Conservation (phyloP, 2,329 filamentous ascomycete species). For the Colletotrichum sojae region DNA sequence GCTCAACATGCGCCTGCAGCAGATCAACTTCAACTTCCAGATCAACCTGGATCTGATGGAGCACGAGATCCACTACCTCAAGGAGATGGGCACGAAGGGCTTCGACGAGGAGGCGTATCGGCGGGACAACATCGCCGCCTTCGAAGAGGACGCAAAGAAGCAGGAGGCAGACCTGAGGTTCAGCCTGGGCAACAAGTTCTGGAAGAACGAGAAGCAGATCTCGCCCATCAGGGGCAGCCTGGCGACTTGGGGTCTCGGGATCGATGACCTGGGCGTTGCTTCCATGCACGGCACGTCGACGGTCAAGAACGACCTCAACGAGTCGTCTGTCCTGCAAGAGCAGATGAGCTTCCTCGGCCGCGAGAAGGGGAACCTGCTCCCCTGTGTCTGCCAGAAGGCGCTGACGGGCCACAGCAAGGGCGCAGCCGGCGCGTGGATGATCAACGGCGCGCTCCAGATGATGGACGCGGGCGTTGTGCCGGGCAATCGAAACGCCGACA, state of each 20-base stretch:
- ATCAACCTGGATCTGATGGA: conserved; percentile 32
- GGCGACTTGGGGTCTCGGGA: conserved; percentile 52
- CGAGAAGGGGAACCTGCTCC: conserved; percentile 49
- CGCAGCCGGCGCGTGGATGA: conserved; percentile 53
- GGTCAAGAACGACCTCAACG: conserved; percentile 55
- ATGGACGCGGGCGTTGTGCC: conserved; percentile 50
- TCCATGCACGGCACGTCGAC: conserved; percentile 59
- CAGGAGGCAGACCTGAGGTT: conserved; percentile 43
- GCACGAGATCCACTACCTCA: conserved; percentile 5
- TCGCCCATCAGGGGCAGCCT: conserved; percentile 54
- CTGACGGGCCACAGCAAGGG: conserved; percentile 56
- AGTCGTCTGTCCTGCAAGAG: conserved; percentile 51
- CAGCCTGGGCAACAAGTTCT: conserved; percentile 49
- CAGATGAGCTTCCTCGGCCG: conserved; percentile 55
- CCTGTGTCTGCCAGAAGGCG: conserved; percentile 53
- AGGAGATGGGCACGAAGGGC: conserved; percentile 1
- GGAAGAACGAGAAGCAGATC: conserved; percentile 45
- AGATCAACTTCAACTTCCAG: conserved; percentile 74
- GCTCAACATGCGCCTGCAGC: conserved; percentile 90
- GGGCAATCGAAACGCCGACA: conserved; percentile 55
- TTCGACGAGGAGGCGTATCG: conserved; percentile 24
- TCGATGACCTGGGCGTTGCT: conserved; percentile 55
- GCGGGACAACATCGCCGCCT: conserved; percentile 21
- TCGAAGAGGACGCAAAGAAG: conserved; percentile 41
- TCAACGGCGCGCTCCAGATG: conserved; percentile 56